Evolutionary conservation across 257 asterid genomes (phyloP), one percentile per base, ranked within the genome.

Genomic region (Penstemon barbatus): DNA sequence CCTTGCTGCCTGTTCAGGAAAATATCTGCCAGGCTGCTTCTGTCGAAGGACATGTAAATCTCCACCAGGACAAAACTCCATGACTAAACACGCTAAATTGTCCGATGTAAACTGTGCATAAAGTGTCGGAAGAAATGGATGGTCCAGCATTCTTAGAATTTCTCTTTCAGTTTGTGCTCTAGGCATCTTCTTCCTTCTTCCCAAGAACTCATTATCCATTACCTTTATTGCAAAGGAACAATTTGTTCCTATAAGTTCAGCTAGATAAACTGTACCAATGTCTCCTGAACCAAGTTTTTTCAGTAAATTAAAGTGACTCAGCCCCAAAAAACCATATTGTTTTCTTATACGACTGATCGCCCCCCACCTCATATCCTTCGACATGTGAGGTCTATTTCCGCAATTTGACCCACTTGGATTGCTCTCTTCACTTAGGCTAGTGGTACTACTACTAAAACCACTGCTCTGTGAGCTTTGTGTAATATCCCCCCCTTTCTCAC

Each of bases 381-480:
- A 93, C 98, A 90, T 93, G 80, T 93, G 98, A 0, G 96, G 97
- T 72, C 89, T 93, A 68, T 63, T 86, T 6, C 85, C 76, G 73
- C 78, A 85, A 71, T 83, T 77, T 10, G 87, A 79, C 62, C 91
- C 86, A 37, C 93, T 92, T 74, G 81, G 71, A 82, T 85, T 87
- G 87, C 97, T 92, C 66, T 85, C 97, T 0, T 84, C 97, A 64
- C 95, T 86, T 68, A 81, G 78, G 75, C 86, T 82, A 45, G 94
- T 88, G 5, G 93, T 90, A 85, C 92, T 90, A 65, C 90, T 88
- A 41, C 97, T 90, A 63, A 85, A 84, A 63, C 84, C 97, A 71
- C 96, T 90, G 84, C 96, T 90, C 83, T 87, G 81, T 55, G 98
- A 87, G 78, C 98, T 89, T 56, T 84, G 98, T 5, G 90, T 85